Evolutionary conservation across 2,329 filamentous ascomycete species (phyloP), one percentile per base, ranked within the genome.

Genomic region (Whalleya microplaca): DNA sequence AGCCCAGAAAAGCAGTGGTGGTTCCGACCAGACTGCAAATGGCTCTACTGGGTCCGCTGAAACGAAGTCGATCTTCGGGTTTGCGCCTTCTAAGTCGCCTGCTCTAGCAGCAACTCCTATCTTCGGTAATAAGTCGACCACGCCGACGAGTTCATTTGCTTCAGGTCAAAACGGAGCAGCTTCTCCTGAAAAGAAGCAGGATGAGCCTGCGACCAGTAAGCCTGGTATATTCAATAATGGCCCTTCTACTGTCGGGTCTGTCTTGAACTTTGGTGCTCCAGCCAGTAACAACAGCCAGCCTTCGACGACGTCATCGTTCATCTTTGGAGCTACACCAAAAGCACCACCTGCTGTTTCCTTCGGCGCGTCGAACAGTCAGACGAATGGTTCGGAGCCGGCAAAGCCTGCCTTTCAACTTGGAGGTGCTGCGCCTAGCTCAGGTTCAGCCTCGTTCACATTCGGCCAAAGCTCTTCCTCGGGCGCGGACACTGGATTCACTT

Each of bases 81-180:
- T 74, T 29, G 77, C 75, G 50, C 74, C 73, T 16, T 75, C 80
- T 66, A 78, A 79, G 59, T 74, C 80, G 41, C 41, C 53, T 29
- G 49, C 54, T 8, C 32, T 66, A 19, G 46, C 64, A 2, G 41
- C 63, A 42, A 47, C 65, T 8, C 56, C 56, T n/a, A 43, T 66
- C n/a, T 71, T 71, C 54, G 64, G 65, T 12, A 63, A 62, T 23
- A 65, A 37, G 21, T 41, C 55, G 20, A 51, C 37, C 14, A 16
- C 58, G 29, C 43, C 61, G 9, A n/a, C 53, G 18, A 41, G 47
- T 8, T 29, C 53, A 5, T 51, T 59, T 48, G 53, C 43, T 41
- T 47, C 51, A 42, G 50, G 43, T 29, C 47, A 41, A 20, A 49
- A 19, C 10, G 27, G 52, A 21, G 18, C 44, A 29, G 41, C 37